Evolutionary conservation across 1,284 basidiomycete genomes (phyloP).

Genomic region (Ceratobasidium sp.): DNA sequence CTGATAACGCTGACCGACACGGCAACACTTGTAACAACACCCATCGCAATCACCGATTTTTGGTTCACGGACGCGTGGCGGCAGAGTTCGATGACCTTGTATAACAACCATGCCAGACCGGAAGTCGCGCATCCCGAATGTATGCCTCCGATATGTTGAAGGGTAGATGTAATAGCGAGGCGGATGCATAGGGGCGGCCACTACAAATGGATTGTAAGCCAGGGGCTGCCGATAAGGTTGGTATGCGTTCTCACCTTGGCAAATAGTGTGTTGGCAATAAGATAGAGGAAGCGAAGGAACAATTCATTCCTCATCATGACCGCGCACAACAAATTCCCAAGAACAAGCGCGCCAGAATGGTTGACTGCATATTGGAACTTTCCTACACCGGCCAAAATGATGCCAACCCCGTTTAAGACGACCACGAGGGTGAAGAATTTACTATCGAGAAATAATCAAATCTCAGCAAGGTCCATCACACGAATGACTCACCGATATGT

Average conservation of each 20-base stretch:
- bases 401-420: constrained; percentile 67
- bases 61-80: constrained; percentile 64
- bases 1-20: constrained; percentile 66
- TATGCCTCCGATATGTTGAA: constrained; percentile 79
- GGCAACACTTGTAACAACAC: constrained; percentile 66
- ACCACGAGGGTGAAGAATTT: constrained; percentile 73
- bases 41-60: constrained; percentile 66
- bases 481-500: constrained; percentile 55
- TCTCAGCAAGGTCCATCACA: not conserved
- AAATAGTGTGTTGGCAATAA: constrained; percentile 67
- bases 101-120: constrained; percentile 69
- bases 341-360: constrained; percentile 70
- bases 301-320: constrained; percentile 69
- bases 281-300: constrained; percentile 69
- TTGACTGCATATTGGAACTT: constrained; percentile 70
- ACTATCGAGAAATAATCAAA: constrained; percentile 58
- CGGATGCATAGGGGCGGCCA: constrained; percentile 75
- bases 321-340: constrained; percentile 67
- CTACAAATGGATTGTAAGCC: constrained; percentile 53
- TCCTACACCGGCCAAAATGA: constrained; percentile 70
- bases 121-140: constrained; percentile 77
- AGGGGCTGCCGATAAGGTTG: not conserved
- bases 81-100: constrained; percentile 66
- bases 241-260: constrained; percentile 63
- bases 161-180: constrained; percentile 67